Percentiles rank a stretch among this genome's conserved stretches.
These are phyloP conservation scores for Aspergillus cristatus DNA, from an alignment of 495 filamentous ascomycete species.

Conservation along the genomic window DNA sequence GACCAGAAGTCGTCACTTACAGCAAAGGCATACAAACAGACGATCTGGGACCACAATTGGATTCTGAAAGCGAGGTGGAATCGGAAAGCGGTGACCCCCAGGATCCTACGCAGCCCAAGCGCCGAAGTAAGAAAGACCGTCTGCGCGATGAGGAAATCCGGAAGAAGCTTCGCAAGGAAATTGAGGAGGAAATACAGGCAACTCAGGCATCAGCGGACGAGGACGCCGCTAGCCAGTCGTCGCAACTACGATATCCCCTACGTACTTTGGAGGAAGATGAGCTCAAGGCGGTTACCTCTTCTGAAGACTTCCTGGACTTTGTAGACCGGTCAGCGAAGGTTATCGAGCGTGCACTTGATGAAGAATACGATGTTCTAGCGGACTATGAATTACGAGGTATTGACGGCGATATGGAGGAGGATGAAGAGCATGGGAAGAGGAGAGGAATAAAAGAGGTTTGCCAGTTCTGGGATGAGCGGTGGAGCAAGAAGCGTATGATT, in stretches of 20 bases:
- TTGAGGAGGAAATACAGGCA: conserved; percentile 81
- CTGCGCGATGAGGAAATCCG: conserved; percentile 84
- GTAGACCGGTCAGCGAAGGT: conserved; percentile 94
- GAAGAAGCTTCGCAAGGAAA: conserved; percentile 74
- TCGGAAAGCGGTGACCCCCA: conserved; percentile 58
- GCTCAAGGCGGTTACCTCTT: conserved; percentile 80
- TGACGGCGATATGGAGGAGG: conserved; percentile 66
- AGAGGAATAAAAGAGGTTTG: conserved; percentile 76
- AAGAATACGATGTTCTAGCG: conserved; percentile 88
- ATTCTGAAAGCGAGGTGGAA: conserved; percentile 49
- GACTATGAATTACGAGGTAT: conserved; percentile 76
- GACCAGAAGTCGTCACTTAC: conserved; percentile 79
- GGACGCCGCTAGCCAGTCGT: conserved; percentile 33
- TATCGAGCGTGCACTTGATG: conserved; percentile 88
- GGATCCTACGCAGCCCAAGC: conserved; percentile 43
- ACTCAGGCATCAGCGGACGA: conserved; percentile 49
- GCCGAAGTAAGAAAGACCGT: conserved; percentile 62
- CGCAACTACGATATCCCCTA: conserved; percentile 61
- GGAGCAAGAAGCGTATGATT: conserved; percentile 96
- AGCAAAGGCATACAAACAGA: conserved; percentile 91
- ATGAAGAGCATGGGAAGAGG: conserved; percentile 71
- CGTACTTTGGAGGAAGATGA: conserved; percentile 78
- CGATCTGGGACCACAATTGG: conserved; percentile 19
- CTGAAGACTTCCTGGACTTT: conserved; percentile 89
- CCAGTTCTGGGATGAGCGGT: conserved; percentile 90